Evolutionary conservation across 768 basidiomycete species (phyloP).

Genomic region (Hypsizygus marmoreus): DNA sequence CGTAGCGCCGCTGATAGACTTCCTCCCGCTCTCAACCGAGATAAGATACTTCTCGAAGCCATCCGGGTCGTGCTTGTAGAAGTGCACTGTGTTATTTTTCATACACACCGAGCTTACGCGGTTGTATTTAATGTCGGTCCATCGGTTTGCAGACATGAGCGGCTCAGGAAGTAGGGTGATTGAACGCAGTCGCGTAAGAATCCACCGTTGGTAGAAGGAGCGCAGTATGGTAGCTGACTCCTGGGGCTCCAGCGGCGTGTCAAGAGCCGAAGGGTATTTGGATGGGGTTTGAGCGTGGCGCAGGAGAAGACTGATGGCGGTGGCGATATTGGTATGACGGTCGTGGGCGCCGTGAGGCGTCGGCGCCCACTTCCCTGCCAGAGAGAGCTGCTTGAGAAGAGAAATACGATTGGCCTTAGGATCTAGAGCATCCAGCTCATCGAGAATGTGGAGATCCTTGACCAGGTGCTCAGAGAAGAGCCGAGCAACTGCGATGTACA

Average conservation of each 20-base stretch:
- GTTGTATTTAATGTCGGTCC: constrained; percentile 57
- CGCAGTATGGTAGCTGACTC: constrained; percentile 47
- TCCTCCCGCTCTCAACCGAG: constrained; percentile 56
- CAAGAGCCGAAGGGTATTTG: constrained; percentile 31
- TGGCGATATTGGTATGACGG: constrained; percentile 61
- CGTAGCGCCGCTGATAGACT: constrained; percentile 64
- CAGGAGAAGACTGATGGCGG: constrained; percentile 60
- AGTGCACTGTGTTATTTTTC: constrained; percentile 53
- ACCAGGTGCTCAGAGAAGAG: constrained; percentile 57
- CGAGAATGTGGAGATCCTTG: constrained; percentile 46
- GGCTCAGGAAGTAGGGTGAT: constrained; percentile 52
- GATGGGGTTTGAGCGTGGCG: constrained; percentile 34
- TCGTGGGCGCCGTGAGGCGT: constrained; percentile 62
- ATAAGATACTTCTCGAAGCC: constrained; percentile 61
- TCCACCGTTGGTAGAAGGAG: constrained; percentile 57
- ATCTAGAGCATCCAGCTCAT: constrained; percentile 35
- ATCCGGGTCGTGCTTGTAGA: constrained; percentile 58
- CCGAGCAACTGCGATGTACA: constrained; percentile 63
- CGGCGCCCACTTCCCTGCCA: constrained; percentile 75
- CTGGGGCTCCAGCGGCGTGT: constrained; percentile 27
- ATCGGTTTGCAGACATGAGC: constrained; percentile 60
- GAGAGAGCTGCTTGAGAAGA: constrained; percentile 46
- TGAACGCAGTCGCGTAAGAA: constrained; percentile 58
- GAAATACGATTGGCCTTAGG: constrained; percentile 26
- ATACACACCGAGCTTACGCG: constrained; percentile 67